These are phyloP conservation scores for Verticillium albo-atrum DNA, from an alignment of 2,329 filamentous ascomycete species.

Conservation along the genomic window DNA sequence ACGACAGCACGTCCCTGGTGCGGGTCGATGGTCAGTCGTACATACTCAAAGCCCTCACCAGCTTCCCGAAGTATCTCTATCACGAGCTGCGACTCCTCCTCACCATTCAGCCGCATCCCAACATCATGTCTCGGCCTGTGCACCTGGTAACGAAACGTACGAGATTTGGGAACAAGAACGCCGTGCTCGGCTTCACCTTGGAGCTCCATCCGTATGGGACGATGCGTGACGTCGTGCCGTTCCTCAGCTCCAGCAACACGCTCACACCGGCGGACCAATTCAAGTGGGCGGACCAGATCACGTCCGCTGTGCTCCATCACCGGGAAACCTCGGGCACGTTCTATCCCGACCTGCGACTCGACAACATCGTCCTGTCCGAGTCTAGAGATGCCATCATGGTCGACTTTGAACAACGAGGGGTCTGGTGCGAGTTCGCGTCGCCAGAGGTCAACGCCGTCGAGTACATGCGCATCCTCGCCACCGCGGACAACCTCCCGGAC, in stretches of 20 bases:
- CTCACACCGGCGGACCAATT: constrained; percentile 40
- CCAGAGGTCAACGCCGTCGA: constrained; percentile 58
- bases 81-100: constrained; percentile 56
- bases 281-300: constrained; percentile 50
- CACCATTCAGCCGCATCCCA: constrained; percentile 44
- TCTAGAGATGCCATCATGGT: constrained; percentile 47
- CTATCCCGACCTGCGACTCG: constrained; percentile 56
- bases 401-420: constrained; percentile 59
- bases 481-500: constrained; percentile 39
- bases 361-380: constrained; percentile 52
- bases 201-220: constrained; percentile 50
- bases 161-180: constrained; percentile 50
- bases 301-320: constrained; percentile 46
- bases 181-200: constrained; percentile 53
- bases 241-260: constrained; percentile 40
- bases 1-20: constrained; percentile 57
- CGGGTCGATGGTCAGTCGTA: constrained; percentile 34
- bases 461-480: constrained; percentile 50
- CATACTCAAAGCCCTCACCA: constrained; percentile 56
- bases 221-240: constrained; percentile 50
- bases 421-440: constrained; percentile 58
- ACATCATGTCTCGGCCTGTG: constrained; percentile 46
- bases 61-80: constrained; percentile 56
- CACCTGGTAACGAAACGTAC: constrained; percentile 53
- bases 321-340: constrained; percentile 39